phyloP scores from a whole-genome alignment of 106 monocot species.

The Dendrobium catenatum region DNA sequence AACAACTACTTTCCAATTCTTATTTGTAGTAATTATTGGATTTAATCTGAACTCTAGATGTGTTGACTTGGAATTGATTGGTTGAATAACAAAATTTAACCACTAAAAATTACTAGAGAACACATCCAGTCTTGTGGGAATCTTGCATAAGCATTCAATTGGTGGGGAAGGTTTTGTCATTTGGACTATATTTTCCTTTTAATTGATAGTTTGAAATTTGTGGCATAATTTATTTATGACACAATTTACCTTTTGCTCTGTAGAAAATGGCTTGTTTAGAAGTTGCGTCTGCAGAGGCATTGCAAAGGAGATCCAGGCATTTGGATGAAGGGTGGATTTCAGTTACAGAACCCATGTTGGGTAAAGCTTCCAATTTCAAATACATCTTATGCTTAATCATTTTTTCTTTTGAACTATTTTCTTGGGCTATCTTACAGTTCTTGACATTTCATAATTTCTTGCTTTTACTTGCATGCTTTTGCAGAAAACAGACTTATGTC shows the following conservation, averaged over 20 bases:
- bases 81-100: not conserved
- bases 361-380: constrained; percentile 12
- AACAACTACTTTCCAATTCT: not conserved
- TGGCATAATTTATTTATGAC: not conserved
- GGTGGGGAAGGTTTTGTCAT: not conserved
- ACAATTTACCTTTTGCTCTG: constrained; percentile 7
- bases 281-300: constrained; percentile 14
- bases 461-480: not conserved
- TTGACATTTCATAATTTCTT: not conserved
- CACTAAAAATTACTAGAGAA: not conserved
- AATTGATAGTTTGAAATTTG: not conserved
- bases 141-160: no score
- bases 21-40: not conserved
- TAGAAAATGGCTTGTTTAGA: constrained; percentile 44
- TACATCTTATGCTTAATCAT: not conserved
- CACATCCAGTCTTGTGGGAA: not conserved
- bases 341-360: constrained; percentile 13
- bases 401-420: not conserved
- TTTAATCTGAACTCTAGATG: not conserved
- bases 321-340: constrained; percentile 17
- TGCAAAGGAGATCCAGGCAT: constrained; percentile 22
- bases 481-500: constrained; percentile 16
- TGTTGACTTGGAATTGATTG: not conserved
- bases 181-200: not conserved
- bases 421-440: not conserved